Conservation (phyloP, 306 rosid species). For the Trichosanthes truncata region DNA sequence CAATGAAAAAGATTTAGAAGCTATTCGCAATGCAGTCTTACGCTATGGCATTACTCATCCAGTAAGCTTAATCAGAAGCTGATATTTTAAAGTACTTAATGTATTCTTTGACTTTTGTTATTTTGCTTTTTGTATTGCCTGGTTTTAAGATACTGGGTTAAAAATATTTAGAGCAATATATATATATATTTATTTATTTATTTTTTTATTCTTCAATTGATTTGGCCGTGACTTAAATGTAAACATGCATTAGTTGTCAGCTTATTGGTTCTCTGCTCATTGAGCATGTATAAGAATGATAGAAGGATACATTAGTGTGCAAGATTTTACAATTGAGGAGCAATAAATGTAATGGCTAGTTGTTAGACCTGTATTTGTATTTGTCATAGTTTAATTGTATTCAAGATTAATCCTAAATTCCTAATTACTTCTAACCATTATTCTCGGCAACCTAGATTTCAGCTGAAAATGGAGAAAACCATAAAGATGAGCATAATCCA, state of each 20-base stretch:
- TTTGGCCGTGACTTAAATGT: not conserved
- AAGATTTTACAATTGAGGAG: not conserved
- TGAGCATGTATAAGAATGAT: not conserved
- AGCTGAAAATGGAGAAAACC: not conserved
- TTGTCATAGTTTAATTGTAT: not conserved
- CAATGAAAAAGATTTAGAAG: constrained; percentile 93
- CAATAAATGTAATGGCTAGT: not conserved
- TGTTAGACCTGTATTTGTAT: not conserved
- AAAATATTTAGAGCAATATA: not conserved
- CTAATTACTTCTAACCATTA: not conserved
- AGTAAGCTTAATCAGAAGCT: constrained; percentile 35
- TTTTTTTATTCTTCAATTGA: not conserved
- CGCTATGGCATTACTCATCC: constrained; percentile 93
- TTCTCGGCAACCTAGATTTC: not conserved
- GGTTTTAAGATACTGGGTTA: not conserved
- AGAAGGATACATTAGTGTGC: not conserved
- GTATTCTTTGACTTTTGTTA: not conserved
- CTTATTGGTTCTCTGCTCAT: not conserved
- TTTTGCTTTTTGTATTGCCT: not conserved
- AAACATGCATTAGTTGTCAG: not conserved
- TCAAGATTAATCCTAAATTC: not conserved
- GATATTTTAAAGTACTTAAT: constrained; percentile 3
- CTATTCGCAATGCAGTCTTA: constrained; percentile 89
- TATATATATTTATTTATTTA: too few relatives aligned
- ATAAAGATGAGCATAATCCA: not conserved